Evolutionary conservation across 371 early-diverging fungal genomes (phyloP), one percentile per base, ranked within the genome.

Genomic region (Coemansia sp.): DNA sequence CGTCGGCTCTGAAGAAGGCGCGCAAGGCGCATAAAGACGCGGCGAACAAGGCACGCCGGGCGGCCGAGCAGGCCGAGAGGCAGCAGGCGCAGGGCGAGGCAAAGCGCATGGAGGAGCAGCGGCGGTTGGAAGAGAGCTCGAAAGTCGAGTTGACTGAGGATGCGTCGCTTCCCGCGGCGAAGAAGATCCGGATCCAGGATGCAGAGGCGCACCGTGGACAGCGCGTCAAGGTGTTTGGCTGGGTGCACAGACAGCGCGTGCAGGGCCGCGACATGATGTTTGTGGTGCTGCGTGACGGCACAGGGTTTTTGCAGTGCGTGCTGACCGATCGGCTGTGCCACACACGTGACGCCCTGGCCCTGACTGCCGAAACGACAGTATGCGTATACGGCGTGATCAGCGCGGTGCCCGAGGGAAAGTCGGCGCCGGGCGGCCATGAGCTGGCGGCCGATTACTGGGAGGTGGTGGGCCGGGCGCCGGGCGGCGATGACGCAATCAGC

Each of bases 201-300:
- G 79, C 86, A 18, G 81, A 84, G 59, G 85, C 80, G 58, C 81
- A 84, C 79, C 90, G 97, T 67, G 74, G 75, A 39, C 81, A 83
- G 71, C 92, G 99, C 62, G 93, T 97, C 81, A 86, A 85, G 78
- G 90, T 98, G 4, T 89, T 87, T 51, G 99, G 97, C 60, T 98
- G 99, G 99, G 96, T 98, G 42, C 96, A 96, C 82, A 91, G 95
- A 64, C 85, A 91, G 66, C 93, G 98, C 68, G 91, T 90, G 37
- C 97, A 98, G 84, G 97, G 98, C 69, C 96, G 94, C 84, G 94
- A 94, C 84, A 90, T 98, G 91, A 90, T 90, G 86, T 97, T 98
- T 78, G 72, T 96, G 33, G 88, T 95, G 12, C 82, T 99, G 63
- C 89, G 99, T 66, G 99, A 99, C 80, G 99, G 99, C 52, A 86